These are phyloP conservation scores for Vigna angularis DNA, from an alignment of 306 rosid species.

Conservation along the genomic window DNA sequence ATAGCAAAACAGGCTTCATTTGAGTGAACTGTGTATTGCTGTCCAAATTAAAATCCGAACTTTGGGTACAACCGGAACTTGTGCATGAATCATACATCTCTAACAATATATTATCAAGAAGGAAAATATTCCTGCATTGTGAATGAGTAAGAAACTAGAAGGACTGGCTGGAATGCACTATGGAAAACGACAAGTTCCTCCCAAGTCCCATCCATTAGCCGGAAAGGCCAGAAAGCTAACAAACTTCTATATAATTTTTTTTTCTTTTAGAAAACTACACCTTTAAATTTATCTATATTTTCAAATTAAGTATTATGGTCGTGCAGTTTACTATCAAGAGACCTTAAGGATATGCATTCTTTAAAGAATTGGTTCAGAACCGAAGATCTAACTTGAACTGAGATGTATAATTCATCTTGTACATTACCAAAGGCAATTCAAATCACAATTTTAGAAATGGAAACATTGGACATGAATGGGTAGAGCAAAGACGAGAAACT, in stretches of 20 bases:
- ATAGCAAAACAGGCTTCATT: constrained; percentile 19
- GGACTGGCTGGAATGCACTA: background rate
- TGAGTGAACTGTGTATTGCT: background rate
- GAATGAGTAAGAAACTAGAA: constrained; percentile 1
- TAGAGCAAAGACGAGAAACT: background rate
- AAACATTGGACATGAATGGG: constrained; percentile 1
- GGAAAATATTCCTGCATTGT: background rate
- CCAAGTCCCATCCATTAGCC: background rate
- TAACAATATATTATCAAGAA: constrained; percentile 3
- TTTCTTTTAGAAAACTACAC: background rate
- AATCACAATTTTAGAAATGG: background rate
- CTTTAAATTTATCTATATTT: background rate
- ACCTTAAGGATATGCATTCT: background rate
- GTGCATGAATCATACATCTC: background rate
- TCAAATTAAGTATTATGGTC: constrained; percentile 7
- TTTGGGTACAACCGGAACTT: background rate
- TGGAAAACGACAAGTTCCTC: background rate
- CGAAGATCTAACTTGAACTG: constrained; percentile 11
- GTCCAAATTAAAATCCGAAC: background rate
- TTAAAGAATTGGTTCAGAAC: background rate
- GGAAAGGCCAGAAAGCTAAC: background rate
- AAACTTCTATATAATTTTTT: background rate
- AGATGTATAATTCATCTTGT: background rate
- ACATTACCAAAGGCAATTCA: background rate
- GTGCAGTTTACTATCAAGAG: background rate